Percentiles rank a stretch among this genome's conserved stretches.
Evolutionary conservation across 306 rosid species (phyloP).

Genomic region (Lagenaria siceraria): DNA sequence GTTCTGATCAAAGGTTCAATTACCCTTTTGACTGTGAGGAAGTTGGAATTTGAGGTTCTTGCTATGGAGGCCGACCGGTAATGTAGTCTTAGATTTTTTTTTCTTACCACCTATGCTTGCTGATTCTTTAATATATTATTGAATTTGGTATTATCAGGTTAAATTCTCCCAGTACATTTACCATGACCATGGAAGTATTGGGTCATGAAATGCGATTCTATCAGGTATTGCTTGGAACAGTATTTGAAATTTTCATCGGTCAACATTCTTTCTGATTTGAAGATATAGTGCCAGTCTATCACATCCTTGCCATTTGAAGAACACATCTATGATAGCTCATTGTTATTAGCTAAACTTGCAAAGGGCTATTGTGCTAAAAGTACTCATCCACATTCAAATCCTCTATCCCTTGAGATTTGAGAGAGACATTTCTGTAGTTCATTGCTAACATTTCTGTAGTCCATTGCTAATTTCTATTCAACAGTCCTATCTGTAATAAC

Average conservation of each 20-base stretch:
- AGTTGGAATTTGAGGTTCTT: neutral
- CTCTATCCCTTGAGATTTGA: neutral
- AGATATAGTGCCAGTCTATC: neutral
- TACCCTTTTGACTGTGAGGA: neutral
- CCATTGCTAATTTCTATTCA: neutral
- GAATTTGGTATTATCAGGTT: conserved; percentile 32
- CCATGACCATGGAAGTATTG: conserved; percentile 70
- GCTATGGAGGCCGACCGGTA: conserved; percentile 35
- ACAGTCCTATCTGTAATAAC: neutral
- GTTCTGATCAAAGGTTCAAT: neutral
- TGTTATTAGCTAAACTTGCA: neutral
- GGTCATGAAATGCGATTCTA: conserved; percentile 71
- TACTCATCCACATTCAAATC: neutral
- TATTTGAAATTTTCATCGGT: neutral
- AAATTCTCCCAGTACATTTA: conserved; percentile 76
- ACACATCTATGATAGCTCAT: neutral
- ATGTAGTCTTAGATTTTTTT: neutral
- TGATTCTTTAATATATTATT: neutral
- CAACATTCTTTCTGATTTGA: neutral
- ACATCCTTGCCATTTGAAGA: neutral
- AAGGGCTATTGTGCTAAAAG: neutral
- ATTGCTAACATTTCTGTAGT: neutral
- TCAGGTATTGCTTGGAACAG: conserved; percentile 39
- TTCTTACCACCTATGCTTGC: neutral
- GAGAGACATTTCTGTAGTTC: neutral